Percentiles rank a stretch among this genome's conserved stretches.
phyloP scores from a whole-genome alignment of 768 basidiomycete genomes.

The Sporobolomyces roseus region DNA sequence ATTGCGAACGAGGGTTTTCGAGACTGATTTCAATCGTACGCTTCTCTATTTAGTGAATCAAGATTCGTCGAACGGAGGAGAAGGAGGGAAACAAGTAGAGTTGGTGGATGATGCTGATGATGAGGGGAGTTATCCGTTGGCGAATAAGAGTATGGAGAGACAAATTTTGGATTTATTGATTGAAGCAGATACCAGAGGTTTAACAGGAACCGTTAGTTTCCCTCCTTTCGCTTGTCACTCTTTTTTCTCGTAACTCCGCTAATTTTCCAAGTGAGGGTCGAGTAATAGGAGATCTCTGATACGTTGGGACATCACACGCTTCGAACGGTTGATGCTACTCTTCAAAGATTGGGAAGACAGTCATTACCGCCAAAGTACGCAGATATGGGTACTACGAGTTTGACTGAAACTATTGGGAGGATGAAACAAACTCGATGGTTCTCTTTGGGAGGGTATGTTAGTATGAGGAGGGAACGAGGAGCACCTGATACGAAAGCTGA shows the following conservation, averaged over 20 bases:
- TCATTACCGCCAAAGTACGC: constrained; percentile 66
- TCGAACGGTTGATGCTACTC: constrained; percentile 68
- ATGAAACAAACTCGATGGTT: constrained; percentile 84
- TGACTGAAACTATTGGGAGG: constrained; percentile 77
- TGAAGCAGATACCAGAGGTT: constrained; percentile 57
- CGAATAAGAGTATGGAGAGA: constrained; percentile 67
- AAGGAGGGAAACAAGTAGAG: background rate
- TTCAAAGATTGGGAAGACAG: constrained; percentile 63
- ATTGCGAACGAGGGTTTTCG: too few species aligned
- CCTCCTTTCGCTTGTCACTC: background rate
- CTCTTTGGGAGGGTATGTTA: constrained; percentile 64
- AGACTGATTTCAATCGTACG: background rate
- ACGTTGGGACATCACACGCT: constrained; percentile 63
- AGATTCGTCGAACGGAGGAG: too few species aligned
- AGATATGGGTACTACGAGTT: constrained; percentile 64
- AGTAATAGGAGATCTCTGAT: constrained; percentile 36
- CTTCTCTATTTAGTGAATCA: too few species aligned
- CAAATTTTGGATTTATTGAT: constrained; percentile 73
- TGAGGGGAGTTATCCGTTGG: constrained; percentile 27
- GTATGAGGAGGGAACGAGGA: constrained; percentile 53
- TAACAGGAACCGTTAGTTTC: constrained; percentile 21
- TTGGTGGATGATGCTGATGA: background rate
- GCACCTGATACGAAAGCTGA: constrained; percentile 55
- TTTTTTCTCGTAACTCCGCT: background rate
- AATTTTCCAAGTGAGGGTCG: background rate